Conservation (phyloP, 306 rosid genomes). For the Hippophae rhamnoides region DNA sequence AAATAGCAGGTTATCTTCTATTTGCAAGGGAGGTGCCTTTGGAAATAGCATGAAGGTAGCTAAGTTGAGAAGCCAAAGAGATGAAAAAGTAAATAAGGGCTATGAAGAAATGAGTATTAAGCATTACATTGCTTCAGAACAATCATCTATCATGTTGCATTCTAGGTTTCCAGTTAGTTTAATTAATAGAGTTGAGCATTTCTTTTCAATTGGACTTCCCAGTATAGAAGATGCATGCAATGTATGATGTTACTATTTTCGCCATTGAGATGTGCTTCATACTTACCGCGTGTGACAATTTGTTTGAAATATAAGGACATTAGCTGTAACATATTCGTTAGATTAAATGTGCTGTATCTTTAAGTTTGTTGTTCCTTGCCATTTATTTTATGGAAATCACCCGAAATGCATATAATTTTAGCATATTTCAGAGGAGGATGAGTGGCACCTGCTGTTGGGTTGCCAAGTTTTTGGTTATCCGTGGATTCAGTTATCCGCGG, state of each 20-base stretch:
- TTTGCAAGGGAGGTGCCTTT: constrained; percentile 36
- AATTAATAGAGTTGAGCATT: constrained; percentile 65
- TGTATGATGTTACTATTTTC: constrained; percentile 3
- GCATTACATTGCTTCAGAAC: constrained; percentile 38
- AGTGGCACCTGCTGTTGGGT: too few species aligned
- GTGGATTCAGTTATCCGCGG: too few species aligned
- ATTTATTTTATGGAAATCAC: too few species aligned
- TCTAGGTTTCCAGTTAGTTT: constrained; percentile 71
- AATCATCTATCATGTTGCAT: constrained; percentile 53
- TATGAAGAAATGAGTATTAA: constrained; percentile 50
- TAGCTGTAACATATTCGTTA: too few species aligned
- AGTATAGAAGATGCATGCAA: constrained; percentile 21
- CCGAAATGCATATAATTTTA: too few species aligned
- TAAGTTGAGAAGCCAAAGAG: constrained; percentile 55
- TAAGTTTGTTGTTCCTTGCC: too few species aligned
- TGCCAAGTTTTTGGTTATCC: too few species aligned
- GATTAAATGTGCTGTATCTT: too few species aligned
- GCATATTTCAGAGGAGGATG: too few species aligned
- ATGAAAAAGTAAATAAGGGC: constrained; percentile 43
- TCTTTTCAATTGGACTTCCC: constrained; percentile 50
- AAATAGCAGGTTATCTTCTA: constrained; percentile 27
- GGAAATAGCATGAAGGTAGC: constrained; percentile 52
- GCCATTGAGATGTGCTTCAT: neutral
- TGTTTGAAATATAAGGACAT: too few species aligned
- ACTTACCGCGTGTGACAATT: too few species aligned